Base-by-base conservation (phyloP, 148 eudicot genomes). In the Diospyros lotus region DNA sequence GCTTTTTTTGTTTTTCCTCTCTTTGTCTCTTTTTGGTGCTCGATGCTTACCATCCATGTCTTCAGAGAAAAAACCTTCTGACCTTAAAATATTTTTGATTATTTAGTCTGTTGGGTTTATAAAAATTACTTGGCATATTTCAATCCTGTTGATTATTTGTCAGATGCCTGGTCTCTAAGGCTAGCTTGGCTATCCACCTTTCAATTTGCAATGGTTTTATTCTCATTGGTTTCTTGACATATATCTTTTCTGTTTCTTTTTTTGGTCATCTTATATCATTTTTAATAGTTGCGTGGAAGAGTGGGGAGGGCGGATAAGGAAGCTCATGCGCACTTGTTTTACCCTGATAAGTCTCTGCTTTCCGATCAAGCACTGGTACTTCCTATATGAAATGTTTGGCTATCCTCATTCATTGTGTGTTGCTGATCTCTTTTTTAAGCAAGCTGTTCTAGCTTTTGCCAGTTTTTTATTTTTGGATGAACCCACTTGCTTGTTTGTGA, bases 241-340 rank as follows among this genome's bases (percentile, higher is more conserved):
- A 69, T 60, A 53, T 65, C 69, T 15, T 74, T 69, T 58, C 50
- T 58, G 56, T 75, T 60, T 61, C 55, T 61, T 66, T 4, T 66
- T n/a, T 5, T 46, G 39, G 12, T 55, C 13, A 14, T 76, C 64
- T 17, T 10, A 58, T 46, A 17, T 76, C 39, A 56, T 38, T 38
- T 52, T 28, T 41, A 76, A 71, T 78, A 92, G 97, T 76, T 92
- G 85, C 91, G 94, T 80, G 97, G 97, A 92, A 89, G 98, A 71
- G 98, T 95, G 69, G 98, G 98, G 50, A 84, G 98, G 77, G 84
- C 98, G 53, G 96, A 92, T 82, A 95, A 95, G 85, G 98, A 95
- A 88, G 98, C 98, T 71, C 93, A 90, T 79, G 98, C 98, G 39
- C 82, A 85, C 82, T 74, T 95, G 64, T 87, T 89, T 79, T 95